Evolutionary conservation across 2,329 filamentous ascomycete genomes (phyloP), one percentile per base, ranked within the genome.

Genomic region (Samsoniella hepiali): DNA sequence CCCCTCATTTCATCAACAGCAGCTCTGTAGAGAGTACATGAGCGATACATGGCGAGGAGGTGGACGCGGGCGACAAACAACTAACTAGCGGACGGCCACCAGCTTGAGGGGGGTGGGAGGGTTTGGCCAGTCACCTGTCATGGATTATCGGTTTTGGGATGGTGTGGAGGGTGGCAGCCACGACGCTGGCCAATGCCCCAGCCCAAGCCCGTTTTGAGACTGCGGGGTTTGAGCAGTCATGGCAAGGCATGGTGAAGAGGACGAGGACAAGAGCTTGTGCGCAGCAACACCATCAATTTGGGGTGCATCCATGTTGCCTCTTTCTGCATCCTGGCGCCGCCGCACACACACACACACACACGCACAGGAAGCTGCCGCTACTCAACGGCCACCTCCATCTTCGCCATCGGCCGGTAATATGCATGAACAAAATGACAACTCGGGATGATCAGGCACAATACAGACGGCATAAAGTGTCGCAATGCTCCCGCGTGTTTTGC

Each of bases 81-180:
- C 7, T n/a, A 49, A 38, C 56, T 49, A 58, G 56, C 44, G 56
- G 56, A 13, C 13, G 45, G 45, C 38, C 40, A 10, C 31, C 56
- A 47, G 17, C 36, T 29, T 38, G 5, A 47, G 27, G 22, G 22
- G 22, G 22, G 22, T 22, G 22, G 22, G 22, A 22, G 22, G 22
- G n/a, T 51, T n/a, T 44, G 27, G 57, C 58, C 58, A 61, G 58
- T 61, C 58, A 61, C 58, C 58, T 54, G 58, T 29, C 49, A 3
- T n/a, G 58, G 49, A 61, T 61, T 61, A 54, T 54, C 58, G 38
- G 47, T 59, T 51, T 40, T 51, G 57, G 42, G 22, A 42, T 54
- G 58, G 58, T 53, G 58, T 53, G 58, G 38, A 61, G 58, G 47
- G 58, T 61, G 58, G 49, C 58, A 61, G 58, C 58, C 58, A 60